phyloP scores from a whole-genome alignment of 129 eudicot genomes.

The Tanacetum coccineum region DNA sequence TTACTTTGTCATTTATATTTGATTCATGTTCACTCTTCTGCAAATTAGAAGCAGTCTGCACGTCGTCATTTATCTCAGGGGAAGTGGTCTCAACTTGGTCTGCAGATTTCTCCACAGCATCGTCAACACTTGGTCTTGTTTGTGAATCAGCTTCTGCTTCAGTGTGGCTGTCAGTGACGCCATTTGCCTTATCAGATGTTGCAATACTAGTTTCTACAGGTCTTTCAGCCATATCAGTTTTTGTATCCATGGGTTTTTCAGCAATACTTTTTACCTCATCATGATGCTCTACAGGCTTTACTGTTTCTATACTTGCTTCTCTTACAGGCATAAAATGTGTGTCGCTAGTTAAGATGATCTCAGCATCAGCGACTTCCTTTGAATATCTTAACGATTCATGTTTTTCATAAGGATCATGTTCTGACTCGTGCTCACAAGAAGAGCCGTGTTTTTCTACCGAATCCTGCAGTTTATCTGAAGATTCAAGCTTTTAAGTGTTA shows the following conservation, averaged over 20 bases:
- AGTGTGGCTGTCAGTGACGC: slow-evolving; percentile 24
- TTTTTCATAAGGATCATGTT: slow-evolving; percentile 26
- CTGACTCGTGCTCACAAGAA: no score
- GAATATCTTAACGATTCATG: slow-evolving; percentile 33
- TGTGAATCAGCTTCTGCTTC: slow-evolving; percentile 39
- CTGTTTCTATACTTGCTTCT: slow-evolving; percentile 16
- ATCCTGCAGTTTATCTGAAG: slow-evolving; percentile 17
- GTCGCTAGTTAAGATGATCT: slow-evolving; percentile 21
- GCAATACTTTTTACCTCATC: slow-evolving; percentile 5
- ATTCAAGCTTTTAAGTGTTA: slow-evolving; percentile 24
- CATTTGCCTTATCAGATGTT: slow-evolving; percentile 24
- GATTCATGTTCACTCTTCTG: background rate
- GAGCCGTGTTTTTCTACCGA: slow-evolving; percentile 22
- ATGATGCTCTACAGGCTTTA: slow-evolving; percentile 19
- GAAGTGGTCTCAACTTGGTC: no score
- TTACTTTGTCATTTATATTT: slow-evolving; percentile 20
- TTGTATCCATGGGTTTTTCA: slow-evolving; percentile 14
- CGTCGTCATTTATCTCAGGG: no score
- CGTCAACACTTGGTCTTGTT: slow-evolving; percentile 28
- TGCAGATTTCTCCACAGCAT: slow-evolving; percentile 17
- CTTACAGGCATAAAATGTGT: background rate
- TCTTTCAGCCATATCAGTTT: slow-evolving; percentile 21
- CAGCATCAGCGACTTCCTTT: slow-evolving; percentile 39
- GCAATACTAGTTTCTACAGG: slow-evolving; percentile 30
- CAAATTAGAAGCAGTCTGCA: no score